Evolutionary conservation across 2,329 filamentous ascomycete species (phyloP).

Genomic region (Alternaria atra): DNA sequence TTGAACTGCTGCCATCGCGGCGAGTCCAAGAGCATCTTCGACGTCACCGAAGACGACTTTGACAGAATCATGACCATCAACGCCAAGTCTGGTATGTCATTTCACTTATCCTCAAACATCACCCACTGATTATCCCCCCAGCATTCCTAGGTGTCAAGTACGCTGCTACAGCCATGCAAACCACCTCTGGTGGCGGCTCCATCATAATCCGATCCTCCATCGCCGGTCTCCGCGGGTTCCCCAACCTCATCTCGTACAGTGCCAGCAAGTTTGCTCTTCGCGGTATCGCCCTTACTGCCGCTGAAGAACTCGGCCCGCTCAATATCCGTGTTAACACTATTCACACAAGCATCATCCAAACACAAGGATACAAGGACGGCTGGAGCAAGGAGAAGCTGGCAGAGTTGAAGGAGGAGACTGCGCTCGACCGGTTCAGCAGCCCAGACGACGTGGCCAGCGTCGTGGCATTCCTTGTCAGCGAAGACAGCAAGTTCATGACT

Average conservation of each 20-base stretch:
- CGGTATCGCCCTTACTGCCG: slow-evolving; percentile 52
- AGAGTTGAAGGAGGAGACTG: slow-evolving; percentile 44
- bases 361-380: slow-evolving; percentile 46
- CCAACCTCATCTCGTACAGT: slow-evolving; percentile 49
- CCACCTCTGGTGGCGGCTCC: slow-evolving; percentile 44
- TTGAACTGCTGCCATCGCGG: slow-evolving; percentile 41
- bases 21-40: slow-evolving; percentile 45
- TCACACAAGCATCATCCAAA: slow-evolving; percentile 52
- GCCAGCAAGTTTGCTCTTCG: slow-evolving; percentile 51
- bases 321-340: slow-evolving; percentile 54
- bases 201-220: slow-evolving; percentile 53
- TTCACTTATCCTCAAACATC: neutral
- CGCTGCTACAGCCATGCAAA: slow-evolving; percentile 44
- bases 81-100: slow-evolving; percentile 47
- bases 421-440: slow-evolving; percentile 49
- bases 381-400: slow-evolving; percentile 49
- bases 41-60: slow-evolving; percentile 48
- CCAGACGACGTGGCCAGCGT: slow-evolving; percentile 52
- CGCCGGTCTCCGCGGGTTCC: slow-evolving; percentile 51
- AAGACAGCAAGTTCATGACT: slow-evolving; percentile 53
- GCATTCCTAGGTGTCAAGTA: slow-evolving; percentile 53
- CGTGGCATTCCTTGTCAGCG: slow-evolving; percentile 51
- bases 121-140: slow-evolving; percentile 9
- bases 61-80: slow-evolving; percentile 51
- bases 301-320: slow-evolving; percentile 49